A percentile compares a stretch with the other conserved stretches of the same genome.
Conservation (phyloP, 75 land plant species). For the Ceratopteris richardii region DNA sequence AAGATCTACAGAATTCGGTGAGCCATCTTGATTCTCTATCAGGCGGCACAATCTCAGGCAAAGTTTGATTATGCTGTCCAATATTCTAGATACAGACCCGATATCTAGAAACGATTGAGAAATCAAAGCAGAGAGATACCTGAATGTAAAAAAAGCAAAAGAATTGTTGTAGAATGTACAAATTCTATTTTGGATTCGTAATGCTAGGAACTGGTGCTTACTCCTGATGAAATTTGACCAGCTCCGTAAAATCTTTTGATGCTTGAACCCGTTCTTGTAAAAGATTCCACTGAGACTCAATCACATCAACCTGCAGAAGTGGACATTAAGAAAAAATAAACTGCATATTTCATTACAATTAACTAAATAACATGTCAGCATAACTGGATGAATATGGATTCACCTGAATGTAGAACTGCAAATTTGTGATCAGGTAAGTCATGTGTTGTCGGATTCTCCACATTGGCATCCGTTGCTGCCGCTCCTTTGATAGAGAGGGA, state of each 20-base stretch:
- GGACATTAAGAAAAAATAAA: not conserved
- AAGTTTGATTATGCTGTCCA: slow-evolving; percentile 89
- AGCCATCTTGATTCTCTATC: slow-evolving; percentile 72
- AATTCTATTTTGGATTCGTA: too few species aligned
- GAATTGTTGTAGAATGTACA: too few species aligned
- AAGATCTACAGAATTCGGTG: slow-evolving; percentile 53
- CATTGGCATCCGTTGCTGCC: slow-evolving; percentile 64
- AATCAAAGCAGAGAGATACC: slow-evolving; percentile 90
- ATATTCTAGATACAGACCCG: slow-evolving; percentile 93
- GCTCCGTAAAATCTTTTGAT: slow-evolving; percentile 94
- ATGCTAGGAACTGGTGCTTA: too few species aligned
- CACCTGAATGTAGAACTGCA: slow-evolving; percentile 97
- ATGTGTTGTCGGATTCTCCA: slow-evolving; percentile 96
- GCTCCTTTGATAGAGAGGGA: slow-evolving; percentile 28
- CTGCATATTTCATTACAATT: not conserved
- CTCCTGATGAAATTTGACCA: slow-evolving; percentile 96
- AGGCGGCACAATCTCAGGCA: slow-evolving; percentile 88
- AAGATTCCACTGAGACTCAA: slow-evolving; percentile 98
- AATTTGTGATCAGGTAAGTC: slow-evolving; percentile 89
- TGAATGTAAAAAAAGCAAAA: slow-evolving; percentile 19
- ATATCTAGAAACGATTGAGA: slow-evolving; percentile 97
- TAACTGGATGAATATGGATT: not conserved
- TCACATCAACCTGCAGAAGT: slow-evolving; percentile 80
- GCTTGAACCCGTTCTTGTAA: slow-evolving; percentile 86
- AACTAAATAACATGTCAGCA: not conserved